Conservation (phyloP, 352 stramenopile genomes). For the Phytophthora macrochlamydospora region DNA sequence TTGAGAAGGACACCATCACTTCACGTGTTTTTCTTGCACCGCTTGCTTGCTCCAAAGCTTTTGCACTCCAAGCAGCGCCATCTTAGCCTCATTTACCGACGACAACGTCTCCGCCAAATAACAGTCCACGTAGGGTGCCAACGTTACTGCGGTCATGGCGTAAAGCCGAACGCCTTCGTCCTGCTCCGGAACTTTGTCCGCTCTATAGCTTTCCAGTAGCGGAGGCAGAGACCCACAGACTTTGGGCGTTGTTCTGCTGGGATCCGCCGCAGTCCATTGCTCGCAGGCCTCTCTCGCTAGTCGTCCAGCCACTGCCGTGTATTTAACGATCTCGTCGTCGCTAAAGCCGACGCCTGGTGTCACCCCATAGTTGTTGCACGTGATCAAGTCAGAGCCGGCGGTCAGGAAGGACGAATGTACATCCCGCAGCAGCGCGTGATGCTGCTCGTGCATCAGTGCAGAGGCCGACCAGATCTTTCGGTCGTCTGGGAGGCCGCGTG, state of each 20-base stretch:
- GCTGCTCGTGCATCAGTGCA: slow-evolving; percentile 73
- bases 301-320: slow-evolving; percentile 52
- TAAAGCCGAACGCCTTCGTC: slow-evolving; percentile 80
- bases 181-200: slow-evolving; percentile 77
- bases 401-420: slow-evolving; percentile 87
- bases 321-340: slow-evolving; percentile 61
- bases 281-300: slow-evolving; percentile 62
- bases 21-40: slow-evolving; percentile 30
- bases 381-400: slow-evolving; percentile 83
- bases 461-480: slow-evolving; percentile 88
- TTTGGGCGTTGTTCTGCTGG: slow-evolving; percentile 11
- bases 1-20: slow-evolving; percentile 87
- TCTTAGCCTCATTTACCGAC: slow-evolving; percentile 80
- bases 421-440: slow-evolving; percentile 73
- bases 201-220: slow-evolving; percentile 87
- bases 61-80: slow-evolving; percentile 77
- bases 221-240: slow-evolving; percentile 86
- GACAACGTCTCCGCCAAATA: slow-evolving; percentile 92
- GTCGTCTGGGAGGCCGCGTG: slow-evolving; percentile 82
- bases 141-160: slow-evolving; percentile 57
- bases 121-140: slow-evolving; percentile 73
- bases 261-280: slow-evolving; percentile 13
- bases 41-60: slow-evolving; percentile 6
- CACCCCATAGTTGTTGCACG: slow-evolving; percentile 92
- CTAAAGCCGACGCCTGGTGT: slow-evolving; percentile 88